Percentiles rank a stretch among this genome's conserved stretches.
Conservation (phyloP, 441 rosid species). For the Croton setiger region DNA sequence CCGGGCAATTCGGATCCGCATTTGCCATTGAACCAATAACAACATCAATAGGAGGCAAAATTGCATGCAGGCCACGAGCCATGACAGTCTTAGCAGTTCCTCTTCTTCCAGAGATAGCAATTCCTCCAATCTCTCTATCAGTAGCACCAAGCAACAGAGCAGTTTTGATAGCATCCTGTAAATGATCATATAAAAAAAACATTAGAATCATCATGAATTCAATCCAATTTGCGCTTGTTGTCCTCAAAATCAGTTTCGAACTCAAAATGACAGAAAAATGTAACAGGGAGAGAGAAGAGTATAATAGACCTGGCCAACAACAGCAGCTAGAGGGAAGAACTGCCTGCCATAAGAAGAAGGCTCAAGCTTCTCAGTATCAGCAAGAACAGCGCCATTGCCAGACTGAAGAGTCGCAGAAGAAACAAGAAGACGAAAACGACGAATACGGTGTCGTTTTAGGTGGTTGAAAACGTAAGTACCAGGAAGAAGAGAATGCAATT, state of each 20-base stretch:
- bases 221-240: neutral
- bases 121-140: constrained; percentile 93
- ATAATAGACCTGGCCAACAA: constrained; percentile 69
- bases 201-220: neutral
- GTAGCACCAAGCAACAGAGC: constrained; percentile 91
- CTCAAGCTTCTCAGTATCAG: constrained; percentile 29
- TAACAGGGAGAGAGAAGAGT: neutral
- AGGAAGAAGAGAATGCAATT: constrained; percentile 23
- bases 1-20: constrained; percentile 85
- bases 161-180: constrained; percentile 92
- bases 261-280: neutral
- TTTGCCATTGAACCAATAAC: constrained; percentile 78
- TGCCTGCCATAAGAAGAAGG: constrained; percentile 61
- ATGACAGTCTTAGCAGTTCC: constrained; percentile 92
- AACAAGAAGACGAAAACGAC: constrained; percentile 28
- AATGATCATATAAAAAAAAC: constrained; percentile 5
- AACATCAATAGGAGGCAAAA: constrained; percentile 93
- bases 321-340: constrained; percentile 92
- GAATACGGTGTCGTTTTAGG: constrained; percentile 20
- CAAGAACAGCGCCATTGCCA: constrained; percentile 50
- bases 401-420: constrained; percentile 50
- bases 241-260: neutral
- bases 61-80: constrained; percentile 90
- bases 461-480: constrained; percentile 22
- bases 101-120: constrained; percentile 82